Conservation (phyloP, 371 early-diverging fungal species). For the Apophysomyces variabilis region DNA sequence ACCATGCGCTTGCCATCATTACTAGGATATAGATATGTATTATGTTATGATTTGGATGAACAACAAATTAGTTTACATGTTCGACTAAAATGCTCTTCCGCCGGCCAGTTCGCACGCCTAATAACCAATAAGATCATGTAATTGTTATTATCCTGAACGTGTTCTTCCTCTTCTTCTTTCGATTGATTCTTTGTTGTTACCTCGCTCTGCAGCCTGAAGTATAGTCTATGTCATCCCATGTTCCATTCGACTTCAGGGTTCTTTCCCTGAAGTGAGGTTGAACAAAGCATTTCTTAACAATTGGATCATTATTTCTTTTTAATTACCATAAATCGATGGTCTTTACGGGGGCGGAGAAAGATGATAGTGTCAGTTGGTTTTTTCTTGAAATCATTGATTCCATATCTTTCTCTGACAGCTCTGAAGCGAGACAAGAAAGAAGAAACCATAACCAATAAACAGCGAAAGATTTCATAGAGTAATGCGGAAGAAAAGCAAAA, state of each 20-base stretch:
- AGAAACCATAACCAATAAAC: not conserved
- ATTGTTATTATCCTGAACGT: not conserved
- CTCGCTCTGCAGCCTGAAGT: conserved; percentile 18
- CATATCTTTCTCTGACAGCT: not conserved
- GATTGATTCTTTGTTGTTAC: not conserved
- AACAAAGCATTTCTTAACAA: too few species aligned
- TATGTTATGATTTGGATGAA: not conserved
- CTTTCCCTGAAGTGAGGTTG: not conserved
- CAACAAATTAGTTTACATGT: conserved; percentile 26
- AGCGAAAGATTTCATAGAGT: not conserved
- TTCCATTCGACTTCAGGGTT: conserved; percentile 7
- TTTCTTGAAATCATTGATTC: not conserved
- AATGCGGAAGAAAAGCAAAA: not conserved
- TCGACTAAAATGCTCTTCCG: conserved; percentile 25
- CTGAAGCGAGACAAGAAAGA: not conserved
- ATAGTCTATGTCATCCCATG: conserved; percentile 23
- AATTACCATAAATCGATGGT: not conserved
- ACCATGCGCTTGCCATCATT: conserved; percentile 9
- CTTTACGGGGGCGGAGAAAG: not conserved
- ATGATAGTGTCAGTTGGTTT: not conserved
- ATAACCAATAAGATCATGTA: not conserved
- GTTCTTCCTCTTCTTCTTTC: not conserved
- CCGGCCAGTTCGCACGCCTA: conserved; percentile 38
- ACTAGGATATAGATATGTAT: too few species aligned
- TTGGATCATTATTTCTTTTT: too few species aligned